Percentiles rank a stretch among this genome's conserved stretches.
Conservation (phyloP, 2,329 filamentous ascomycete species). For the Sphaerulina musiva region DNA sequence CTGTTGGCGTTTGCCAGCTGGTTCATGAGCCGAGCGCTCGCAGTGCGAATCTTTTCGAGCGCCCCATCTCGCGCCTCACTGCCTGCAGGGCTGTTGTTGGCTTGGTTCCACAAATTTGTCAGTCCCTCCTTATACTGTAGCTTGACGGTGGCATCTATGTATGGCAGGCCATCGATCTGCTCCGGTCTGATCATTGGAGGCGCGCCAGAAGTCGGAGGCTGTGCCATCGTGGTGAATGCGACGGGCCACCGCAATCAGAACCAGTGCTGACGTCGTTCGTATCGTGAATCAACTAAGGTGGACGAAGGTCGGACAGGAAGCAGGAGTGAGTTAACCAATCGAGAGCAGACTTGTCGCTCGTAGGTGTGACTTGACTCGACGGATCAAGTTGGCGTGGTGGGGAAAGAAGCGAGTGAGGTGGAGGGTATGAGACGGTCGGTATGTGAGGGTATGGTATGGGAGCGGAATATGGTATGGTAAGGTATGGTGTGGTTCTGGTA, state of each 20-base stretch:
- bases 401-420: too few relatives aligned
- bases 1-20: constrained; percentile 15
- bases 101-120: constrained; percentile 48
- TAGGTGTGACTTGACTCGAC: too few relatives aligned
- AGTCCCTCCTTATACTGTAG: constrained; percentile 50
- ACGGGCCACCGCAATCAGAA: neutral
- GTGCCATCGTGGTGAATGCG: constrained; percentile 7
- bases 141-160: constrained; percentile 51
- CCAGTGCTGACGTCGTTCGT: too few relatives aligned
- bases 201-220: constrained; percentile 1
- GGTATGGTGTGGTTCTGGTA: too few relatives aligned
- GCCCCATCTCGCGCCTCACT: constrained; percentile 47
- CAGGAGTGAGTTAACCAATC: too few relatives aligned
- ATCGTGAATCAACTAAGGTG: too few relatives aligned
- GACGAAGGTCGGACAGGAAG: too few relatives aligned
- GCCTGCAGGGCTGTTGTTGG: constrained; percentile 45
- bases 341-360: too few relatives aligned
- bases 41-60: constrained; percentile 45
- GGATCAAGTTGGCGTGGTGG: too few relatives aligned
- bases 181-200: constrained; percentile 42
- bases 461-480: too few relatives aligned
- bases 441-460: too few relatives aligned
- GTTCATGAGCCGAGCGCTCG: constrained; percentile 42
- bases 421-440: too few relatives aligned
- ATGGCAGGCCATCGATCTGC: constrained; percentile 48